Percentiles rank a stretch among this genome's conserved stretches.
Evolutionary conservation across 441 rosid genomes (phyloP).

Genomic region (Melastoma candidum): DNA sequence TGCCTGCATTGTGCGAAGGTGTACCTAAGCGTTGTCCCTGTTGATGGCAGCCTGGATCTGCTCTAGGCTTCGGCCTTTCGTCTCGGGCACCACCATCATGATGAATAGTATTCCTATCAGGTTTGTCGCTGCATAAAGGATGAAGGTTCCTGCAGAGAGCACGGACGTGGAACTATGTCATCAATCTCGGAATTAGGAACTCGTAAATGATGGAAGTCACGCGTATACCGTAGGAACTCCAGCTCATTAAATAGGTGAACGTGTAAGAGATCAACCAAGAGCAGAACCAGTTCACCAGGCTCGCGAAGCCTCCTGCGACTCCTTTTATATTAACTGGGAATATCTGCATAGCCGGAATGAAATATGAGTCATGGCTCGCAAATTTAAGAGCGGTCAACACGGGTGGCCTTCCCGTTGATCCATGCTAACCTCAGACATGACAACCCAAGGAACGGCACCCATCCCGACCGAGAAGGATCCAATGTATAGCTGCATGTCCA

Average conservation of each 20-base stretch:
- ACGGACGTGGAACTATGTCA: slow-evolving; percentile 1
- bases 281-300: slow-evolving; percentile 81
- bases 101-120: slow-evolving; percentile 48
- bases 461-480: slow-evolving; percentile 80
- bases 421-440: slow-evolving; percentile 81
- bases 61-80: slow-evolving; percentile 86
- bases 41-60: slow-evolving; percentile 79
- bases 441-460: slow-evolving; percentile 96
- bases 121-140: slow-evolving; percentile 63
- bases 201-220: neutral
- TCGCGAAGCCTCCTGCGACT: slow-evolving; percentile 76
- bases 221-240: slow-evolving; percentile 80
- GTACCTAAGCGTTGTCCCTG: slow-evolving; percentile 11
- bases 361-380: no score
- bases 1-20: no score
- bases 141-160: slow-evolving; percentile 55
- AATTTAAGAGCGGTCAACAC: no score
- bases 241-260: slow-evolving; percentile 73
- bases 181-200: no score
- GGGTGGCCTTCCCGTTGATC: no score
- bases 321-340: slow-evolving; percentile 89
- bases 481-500: slow-evolving; percentile 50
- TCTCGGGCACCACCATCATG: slow-evolving; percentile 66
- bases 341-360: slow-evolving; percentile 35
- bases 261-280: slow-evolving; percentile 91